Evolutionary conservation across 768 basidiomycete genomes (phyloP).

Genomic region (Termitomyces sp.): DNA sequence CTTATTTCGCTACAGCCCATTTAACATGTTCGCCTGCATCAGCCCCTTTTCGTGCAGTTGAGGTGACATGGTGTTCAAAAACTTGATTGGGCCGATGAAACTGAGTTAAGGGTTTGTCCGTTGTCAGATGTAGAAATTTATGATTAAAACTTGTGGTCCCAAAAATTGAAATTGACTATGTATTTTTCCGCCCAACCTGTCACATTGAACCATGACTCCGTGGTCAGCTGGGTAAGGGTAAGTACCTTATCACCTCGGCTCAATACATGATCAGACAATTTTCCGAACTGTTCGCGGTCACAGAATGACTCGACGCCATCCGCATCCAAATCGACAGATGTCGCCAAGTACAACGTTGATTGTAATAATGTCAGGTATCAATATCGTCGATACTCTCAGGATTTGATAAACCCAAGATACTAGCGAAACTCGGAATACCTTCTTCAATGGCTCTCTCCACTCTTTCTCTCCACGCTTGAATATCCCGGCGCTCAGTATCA

Average conservation of each 20-base stretch:
- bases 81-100: not conserved
- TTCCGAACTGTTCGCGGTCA: not conserved
- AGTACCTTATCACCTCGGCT: not conserved
- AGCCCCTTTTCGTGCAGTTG: not conserved
- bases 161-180: not conserved
- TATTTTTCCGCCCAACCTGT: not conserved
- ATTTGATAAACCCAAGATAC: not conserved
- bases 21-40: not conserved
- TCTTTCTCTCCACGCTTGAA: not conserved
- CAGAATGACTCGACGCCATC: no score
- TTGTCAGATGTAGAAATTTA: not conserved
- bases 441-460: not conserved
- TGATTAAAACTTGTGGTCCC: not conserved
- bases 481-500: not conserved
- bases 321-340: no score
- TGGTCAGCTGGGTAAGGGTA: not conserved
- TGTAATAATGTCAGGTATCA: not conserved
- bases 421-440: slow-evolving; percentile 3
- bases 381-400: not conserved
- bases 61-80: not conserved
- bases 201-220: not conserved
- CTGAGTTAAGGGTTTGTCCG: not conserved
- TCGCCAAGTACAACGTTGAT: no score
- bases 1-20: not conserved
- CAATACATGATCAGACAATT: not conserved